phyloP scores from a whole-genome alignment of 2,329 filamentous ascomycete species.

The Cordyceps farinosa region DNA sequence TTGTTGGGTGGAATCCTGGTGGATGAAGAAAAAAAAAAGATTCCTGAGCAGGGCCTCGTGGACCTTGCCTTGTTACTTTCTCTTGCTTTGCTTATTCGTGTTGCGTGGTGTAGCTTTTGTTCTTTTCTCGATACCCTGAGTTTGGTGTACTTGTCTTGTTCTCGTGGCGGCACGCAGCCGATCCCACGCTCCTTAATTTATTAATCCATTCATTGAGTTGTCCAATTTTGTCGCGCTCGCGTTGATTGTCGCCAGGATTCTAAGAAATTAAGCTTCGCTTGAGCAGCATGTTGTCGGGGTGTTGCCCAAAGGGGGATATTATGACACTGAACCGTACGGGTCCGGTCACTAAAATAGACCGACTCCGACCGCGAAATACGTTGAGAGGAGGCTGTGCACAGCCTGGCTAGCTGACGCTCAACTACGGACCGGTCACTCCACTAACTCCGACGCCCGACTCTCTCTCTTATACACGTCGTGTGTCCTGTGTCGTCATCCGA shows the following conservation, averaged over 20 bases:
- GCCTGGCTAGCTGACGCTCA: not conserved
- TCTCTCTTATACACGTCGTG: not conserved
- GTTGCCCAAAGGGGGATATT: not conserved
- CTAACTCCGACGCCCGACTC: conserved; percentile 1
- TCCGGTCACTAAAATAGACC: not conserved
- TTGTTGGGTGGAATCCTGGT: not conserved
- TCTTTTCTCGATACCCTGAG: conserved; percentile 12
- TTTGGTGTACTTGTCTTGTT: conserved; percentile 3
- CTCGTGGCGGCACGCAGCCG: not conserved
- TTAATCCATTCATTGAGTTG: not conserved
- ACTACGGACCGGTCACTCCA: conserved; percentile 9
- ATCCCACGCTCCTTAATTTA: not conserved
- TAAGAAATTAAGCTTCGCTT: not conserved
- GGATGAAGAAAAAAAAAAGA: not conserved
- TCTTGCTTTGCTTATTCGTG: not conserved
- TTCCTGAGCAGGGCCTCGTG: not conserved
- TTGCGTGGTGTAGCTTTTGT: conserved; percentile 1
- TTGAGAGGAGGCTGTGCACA: not conserved
- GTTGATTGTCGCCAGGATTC: not conserved
- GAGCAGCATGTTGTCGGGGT: not conserved
- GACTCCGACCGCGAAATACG: not conserved
- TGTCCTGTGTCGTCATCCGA: not conserved
- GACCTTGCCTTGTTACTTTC: not conserved
- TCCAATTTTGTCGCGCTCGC: not conserved
- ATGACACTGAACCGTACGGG: not conserved